A percentile compares a stretch with the other conserved stretches of the same genome.
These are phyloP conservation scores for Xylona heveae DNA, from an alignment of 495 filamentous ascomycete genomes.

Conservation along the genomic window DNA sequence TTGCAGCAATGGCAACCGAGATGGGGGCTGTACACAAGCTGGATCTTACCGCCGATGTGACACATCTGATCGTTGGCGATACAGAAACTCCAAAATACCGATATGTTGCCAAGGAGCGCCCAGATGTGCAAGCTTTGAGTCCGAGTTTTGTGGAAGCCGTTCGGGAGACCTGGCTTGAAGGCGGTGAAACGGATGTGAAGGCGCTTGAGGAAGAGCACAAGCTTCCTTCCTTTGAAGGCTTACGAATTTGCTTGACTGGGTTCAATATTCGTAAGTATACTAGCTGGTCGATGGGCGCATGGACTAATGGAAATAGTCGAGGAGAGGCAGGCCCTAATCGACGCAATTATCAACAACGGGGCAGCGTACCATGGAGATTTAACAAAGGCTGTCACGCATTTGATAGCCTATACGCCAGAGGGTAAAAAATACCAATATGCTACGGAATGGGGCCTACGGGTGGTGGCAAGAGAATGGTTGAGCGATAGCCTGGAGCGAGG, in stretches of 20 bases:
- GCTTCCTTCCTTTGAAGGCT: slow-evolving; percentile 34
- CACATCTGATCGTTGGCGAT: slow-evolving; percentile 79
- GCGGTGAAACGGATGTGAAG: slow-evolving; percentile 53
- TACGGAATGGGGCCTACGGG: slow-evolving; percentile 50
- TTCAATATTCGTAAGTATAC: slow-evolving; percentile 55
- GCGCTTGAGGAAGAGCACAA: slow-evolving; percentile 38
- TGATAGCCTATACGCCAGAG: slow-evolving; percentile 56
- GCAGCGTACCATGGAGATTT: slow-evolving; percentile 71
- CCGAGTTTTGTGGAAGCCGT: slow-evolving; percentile 73
- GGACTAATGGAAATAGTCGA: slow-evolving; percentile 23
- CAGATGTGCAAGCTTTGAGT: slow-evolving; percentile 61
- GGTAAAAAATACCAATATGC: slow-evolving; percentile 84
- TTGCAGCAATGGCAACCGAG: slow-evolving; percentile 44
- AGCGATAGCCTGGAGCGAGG: slow-evolving; percentile 67
- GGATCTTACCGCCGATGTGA: slow-evolving; percentile 90
- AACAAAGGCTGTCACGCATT: slow-evolving; percentile 65
- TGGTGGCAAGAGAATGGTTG: slow-evolving; percentile 71
- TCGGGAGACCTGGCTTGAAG: slow-evolving; percentile 59
- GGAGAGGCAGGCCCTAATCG: slow-evolving; percentile 44
- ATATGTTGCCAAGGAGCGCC: slow-evolving; percentile 75
- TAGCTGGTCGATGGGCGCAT: background rate
- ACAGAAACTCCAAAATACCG: slow-evolving; percentile 80
- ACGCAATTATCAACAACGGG: slow-evolving; percentile 42
- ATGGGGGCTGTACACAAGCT: slow-evolving; percentile 75
- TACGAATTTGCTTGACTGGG: slow-evolving; percentile 75